These are phyloP conservation scores for Pseudogymnoascus sp. DNA, from an alignment of 2,329 filamentous ascomycete species.

Conservation along the genomic window DNA sequence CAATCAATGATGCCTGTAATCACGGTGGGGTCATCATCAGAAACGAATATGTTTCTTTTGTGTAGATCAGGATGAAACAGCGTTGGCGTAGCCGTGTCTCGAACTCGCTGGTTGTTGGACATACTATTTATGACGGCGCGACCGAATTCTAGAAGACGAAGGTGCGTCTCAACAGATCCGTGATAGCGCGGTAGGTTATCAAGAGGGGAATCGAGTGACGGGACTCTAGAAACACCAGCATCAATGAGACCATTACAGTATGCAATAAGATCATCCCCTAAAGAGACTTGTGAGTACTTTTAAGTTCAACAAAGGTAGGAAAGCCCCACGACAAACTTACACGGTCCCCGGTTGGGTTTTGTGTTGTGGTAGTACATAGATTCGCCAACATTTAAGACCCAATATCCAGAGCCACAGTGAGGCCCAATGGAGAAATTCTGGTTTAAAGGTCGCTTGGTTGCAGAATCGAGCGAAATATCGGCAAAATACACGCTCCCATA, in stretches of 20 bases:
- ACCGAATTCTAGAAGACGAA: slow-evolving; percentile 27
- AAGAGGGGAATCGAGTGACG: slow-evolving; percentile 19
- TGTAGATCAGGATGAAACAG: slow-evolving; percentile 36
- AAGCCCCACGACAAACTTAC: slow-evolving; percentile 25
- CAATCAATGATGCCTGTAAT: slow-evolving; percentile 37
- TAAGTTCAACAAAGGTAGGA: slow-evolving; percentile 1
- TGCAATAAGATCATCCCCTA: slow-evolving; percentile 30
- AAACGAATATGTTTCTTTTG: slow-evolving; percentile 38
- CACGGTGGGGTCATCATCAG: slow-evolving; percentile 31
- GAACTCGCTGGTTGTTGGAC: slow-evolving; percentile 24
- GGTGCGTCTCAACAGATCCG: slow-evolving; percentile 30
- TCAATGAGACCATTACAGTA: slow-evolving; percentile 35
- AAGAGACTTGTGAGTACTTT: slow-evolving; percentile 16
- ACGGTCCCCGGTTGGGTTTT: slow-evolving; percentile 33
- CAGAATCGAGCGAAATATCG: slow-evolving; percentile 12
- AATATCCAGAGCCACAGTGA: slow-evolving; percentile 13
- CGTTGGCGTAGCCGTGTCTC: slow-evolving; percentile 25
- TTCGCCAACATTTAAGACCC: slow-evolving; percentile 27
- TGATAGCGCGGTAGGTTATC: slow-evolving; percentile 28
- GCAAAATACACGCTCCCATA: slow-evolving; percentile 32
- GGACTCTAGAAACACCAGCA: slow-evolving; percentile 31
- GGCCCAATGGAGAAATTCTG: slow-evolving; percentile 12
- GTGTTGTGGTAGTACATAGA: slow-evolving; percentile 29
- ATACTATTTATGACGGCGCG: slow-evolving; percentile 28
- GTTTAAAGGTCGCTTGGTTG: slow-evolving; percentile 12